phyloP scores from a whole-genome alignment of 2,329 filamentous ascomycete genomes.

The Epichloe festucae region DNA sequence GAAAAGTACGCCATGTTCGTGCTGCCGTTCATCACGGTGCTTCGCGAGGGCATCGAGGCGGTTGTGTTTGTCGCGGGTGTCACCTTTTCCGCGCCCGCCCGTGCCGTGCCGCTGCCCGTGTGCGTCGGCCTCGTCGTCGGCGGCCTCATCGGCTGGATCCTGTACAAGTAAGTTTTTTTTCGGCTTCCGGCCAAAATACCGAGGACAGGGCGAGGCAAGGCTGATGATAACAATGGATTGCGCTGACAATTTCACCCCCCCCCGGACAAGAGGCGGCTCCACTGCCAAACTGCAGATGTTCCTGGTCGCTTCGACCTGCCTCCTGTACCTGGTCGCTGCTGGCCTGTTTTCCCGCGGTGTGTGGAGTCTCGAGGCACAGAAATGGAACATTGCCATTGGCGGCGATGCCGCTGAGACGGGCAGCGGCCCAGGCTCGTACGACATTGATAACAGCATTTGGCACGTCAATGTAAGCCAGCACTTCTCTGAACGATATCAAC shows the following conservation, averaged over 20 bases:
- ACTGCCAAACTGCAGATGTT: conserved; percentile 50
- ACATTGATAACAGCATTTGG: conserved; percentile 68
- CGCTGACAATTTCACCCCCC: background rate
- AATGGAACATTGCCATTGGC: conserved; percentile 54
- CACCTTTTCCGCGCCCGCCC: conserved; percentile 60
- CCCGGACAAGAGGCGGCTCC: conserved; percentile 26
- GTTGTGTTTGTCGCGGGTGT: conserved; percentile 81
- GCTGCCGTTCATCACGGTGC: conserved; percentile 75
- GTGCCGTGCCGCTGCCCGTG: conserved; percentile 65
- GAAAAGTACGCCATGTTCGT: conserved; percentile 81
- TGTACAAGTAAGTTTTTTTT: conserved; percentile 55
- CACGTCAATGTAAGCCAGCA: conserved; percentile 55
- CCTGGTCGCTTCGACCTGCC: conserved; percentile 68
- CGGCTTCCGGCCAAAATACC: no score
- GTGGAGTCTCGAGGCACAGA: conserved; percentile 59
- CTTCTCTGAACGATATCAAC: no score
- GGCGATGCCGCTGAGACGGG: conserved; percentile 39
- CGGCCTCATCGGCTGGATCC: conserved; percentile 51
- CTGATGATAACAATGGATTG: no score
- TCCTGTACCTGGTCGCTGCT: conserved; percentile 73
- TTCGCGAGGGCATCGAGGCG: conserved; percentile 75
- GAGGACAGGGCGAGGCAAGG: no score
- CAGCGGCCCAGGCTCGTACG: conserved; percentile 60
- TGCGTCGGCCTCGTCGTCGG: conserved; percentile 60
- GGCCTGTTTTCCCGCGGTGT: conserved; percentile 68